Evolutionary conservation across 2,329 filamentous ascomycete species (phyloP).

Genomic region (Beauveria pseudobassiana): DNA sequence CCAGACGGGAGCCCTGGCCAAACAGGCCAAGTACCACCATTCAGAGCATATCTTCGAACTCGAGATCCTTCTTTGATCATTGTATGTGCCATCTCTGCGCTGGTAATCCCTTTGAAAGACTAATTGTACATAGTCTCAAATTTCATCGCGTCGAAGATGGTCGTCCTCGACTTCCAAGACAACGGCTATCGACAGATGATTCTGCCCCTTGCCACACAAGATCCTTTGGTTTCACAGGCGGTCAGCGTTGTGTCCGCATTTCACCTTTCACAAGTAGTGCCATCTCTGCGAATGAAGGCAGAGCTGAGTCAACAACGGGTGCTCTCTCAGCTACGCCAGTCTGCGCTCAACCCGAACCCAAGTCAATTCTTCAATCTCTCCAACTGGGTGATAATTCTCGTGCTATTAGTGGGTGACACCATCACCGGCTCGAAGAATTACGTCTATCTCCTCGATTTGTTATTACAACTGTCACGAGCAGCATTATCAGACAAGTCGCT

Average conservation of each 20-base stretch:
- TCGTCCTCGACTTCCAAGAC: conserved; percentile 26
- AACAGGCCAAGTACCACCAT: conserved; percentile 10
- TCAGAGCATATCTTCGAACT: conserved; percentile 20
- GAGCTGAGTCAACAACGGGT: conserved; percentile 28
- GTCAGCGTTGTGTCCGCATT: conserved; percentile 32
- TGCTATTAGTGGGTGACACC: conserved; percentile 33
- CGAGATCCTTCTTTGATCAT: conserved; percentile 28
- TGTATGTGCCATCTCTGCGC: conserved; percentile 18
- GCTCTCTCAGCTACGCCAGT: conserved; percentile 26
- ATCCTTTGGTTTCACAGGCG: conserved; percentile 26
- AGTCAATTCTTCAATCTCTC: conserved; percentile 28
- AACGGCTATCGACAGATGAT: conserved; percentile 33
- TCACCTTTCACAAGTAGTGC: conserved; percentile 26
- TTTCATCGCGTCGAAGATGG: conserved; percentile 31
- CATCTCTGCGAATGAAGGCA: conserved; percentile 23
- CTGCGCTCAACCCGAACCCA: conserved; percentile 21
- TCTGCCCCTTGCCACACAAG: conserved; percentile 31
- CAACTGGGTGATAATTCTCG: conserved; percentile 29
- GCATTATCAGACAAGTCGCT: conserved; percentile 17
- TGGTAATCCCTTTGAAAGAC: no score
- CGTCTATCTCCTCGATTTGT: conserved; percentile 28
- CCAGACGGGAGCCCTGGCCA: background rate
- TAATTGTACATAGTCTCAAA: conserved; percentile 23
- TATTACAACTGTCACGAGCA: conserved; percentile 22
- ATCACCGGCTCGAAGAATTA: conserved; percentile 33